Evolutionary conservation across 1,284 basidiomycete genomes (phyloP).

Genomic region (Ceratobasidium sp.): DNA sequence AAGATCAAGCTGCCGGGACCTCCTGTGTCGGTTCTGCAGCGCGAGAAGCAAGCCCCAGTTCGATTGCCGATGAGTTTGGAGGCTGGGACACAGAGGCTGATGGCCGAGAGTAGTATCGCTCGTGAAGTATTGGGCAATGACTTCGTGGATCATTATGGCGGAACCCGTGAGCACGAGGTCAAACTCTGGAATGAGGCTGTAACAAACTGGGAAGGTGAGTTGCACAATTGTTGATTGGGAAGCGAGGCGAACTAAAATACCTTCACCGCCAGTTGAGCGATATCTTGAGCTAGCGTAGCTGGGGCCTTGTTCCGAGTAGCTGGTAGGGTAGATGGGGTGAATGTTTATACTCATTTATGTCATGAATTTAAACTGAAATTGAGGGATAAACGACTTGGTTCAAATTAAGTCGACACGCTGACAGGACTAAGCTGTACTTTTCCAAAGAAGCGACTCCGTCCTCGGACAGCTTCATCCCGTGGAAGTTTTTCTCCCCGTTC

Average conservation of each 20-base stretch:
- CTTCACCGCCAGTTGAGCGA: slow-evolving; percentile 74
- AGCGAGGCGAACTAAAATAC: slow-evolving; percentile 25
- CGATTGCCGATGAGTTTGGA: slow-evolving; percentile 81
- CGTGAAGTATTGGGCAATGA: slow-evolving; percentile 88
- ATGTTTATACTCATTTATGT: slow-evolving; percentile 22
- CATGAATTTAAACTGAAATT: slow-evolving; percentile 21
- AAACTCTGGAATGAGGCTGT: slow-evolving; percentile 88
- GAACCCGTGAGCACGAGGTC: slow-evolving; percentile 91
- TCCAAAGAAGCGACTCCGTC: slow-evolving; percentile 83
- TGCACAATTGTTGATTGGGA: background rate
- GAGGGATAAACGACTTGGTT: background rate
- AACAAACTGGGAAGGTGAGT: slow-evolving; percentile 92
- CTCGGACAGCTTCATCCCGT: slow-evolving; percentile 76
- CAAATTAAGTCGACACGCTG: background rate
- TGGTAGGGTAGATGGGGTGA: background rate
- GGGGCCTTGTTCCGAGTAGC: background rate
- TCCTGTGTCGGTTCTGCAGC: slow-evolving; percentile 72
- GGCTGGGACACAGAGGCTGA: slow-evolving; percentile 83
- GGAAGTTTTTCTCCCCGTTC: slow-evolving; percentile 85
- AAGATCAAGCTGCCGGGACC: slow-evolving; percentile 76
- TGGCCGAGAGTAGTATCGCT: slow-evolving; percentile 81
- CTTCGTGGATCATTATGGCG: slow-evolving; percentile 94
- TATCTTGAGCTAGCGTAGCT: slow-evolving; percentile 82
- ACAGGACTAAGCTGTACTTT: slow-evolving; percentile 70
- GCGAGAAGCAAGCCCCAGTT: slow-evolving; percentile 38